These are phyloP conservation scores for Podila epigama DNA, from an alignment of 192 early-diverging fungal genomes.

Conservation along the genomic window DNA sequence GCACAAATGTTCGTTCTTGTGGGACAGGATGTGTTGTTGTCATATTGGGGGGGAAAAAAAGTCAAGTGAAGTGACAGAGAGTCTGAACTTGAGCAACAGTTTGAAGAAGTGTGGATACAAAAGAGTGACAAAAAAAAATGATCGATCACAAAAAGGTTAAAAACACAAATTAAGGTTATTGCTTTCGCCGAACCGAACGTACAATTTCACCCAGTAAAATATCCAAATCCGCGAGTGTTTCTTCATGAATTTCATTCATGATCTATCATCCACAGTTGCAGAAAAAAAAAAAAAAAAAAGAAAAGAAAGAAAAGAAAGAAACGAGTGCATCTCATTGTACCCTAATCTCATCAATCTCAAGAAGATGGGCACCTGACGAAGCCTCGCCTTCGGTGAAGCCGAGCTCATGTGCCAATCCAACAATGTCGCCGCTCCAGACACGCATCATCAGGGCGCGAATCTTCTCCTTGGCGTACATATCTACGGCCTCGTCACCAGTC, in stretches of 20 bases:
- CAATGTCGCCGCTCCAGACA: slow-evolving; percentile 21
- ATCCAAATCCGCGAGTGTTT: too few relatives aligned
- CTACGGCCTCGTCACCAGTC: slow-evolving; percentile 39
- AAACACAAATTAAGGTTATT: neutral
- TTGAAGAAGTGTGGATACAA: too few relatives aligned
- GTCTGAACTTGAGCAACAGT: too few relatives aligned
- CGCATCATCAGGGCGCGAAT: slow-evolving; percentile 37
- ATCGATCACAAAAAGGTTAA: neutral
- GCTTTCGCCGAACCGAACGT: neutral
- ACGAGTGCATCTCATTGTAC: too few relatives aligned
- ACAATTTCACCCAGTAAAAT: too few relatives aligned
- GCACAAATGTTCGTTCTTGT: slow-evolving; percentile 18
- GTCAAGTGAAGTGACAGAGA: neutral
- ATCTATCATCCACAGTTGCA: too few relatives aligned
- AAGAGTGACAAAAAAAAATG: neutral
- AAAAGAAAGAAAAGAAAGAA: too few relatives aligned
- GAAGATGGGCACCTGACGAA: neutral
- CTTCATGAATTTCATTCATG: too few relatives aligned
- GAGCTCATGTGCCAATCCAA: slow-evolving; percentile 23
- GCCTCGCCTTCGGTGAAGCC: slow-evolving; percentile 11
- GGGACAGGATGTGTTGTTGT: neutral
- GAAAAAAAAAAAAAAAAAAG: neutral
- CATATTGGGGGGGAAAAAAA: neutral
- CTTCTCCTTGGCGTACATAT: slow-evolving; percentile 45
- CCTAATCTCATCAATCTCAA: slow-evolving; percentile 26